A percentile compares a stretch with the other conserved stretches of the same genome.
These are phyloP conservation scores for Lentinula boryana DNA, from an alignment of 768 basidiomycete genomes.

Conservation along the genomic window DNA sequence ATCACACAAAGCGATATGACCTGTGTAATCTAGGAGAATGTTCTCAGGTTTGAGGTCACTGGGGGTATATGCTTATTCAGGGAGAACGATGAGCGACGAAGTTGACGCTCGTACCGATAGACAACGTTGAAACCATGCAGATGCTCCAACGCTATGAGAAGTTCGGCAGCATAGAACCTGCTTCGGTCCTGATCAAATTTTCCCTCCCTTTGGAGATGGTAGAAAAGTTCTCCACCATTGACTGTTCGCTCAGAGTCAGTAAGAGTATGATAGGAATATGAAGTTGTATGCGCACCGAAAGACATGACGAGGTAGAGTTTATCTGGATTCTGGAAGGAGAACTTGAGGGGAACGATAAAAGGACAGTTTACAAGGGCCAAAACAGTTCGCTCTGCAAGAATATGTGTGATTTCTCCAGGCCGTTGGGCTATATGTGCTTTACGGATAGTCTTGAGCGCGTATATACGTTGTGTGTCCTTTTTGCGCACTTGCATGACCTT, in stretches of 20 bases:
- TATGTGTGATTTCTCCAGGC: conserved; percentile 96
- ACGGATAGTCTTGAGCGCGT: conserved; percentile 96
- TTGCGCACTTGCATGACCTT: conserved; percentile 99
- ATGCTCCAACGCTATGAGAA: conserved; percentile 92
- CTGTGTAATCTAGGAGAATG: conserved; percentile 94
- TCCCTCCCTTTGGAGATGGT: conserved; percentile 94
- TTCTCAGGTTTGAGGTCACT: conserved; percentile 98
- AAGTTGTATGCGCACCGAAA: conserved; percentile 52
- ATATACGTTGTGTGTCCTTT: conserved; percentile 96
- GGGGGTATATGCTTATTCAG: conserved; percentile 1
- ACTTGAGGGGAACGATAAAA: conserved; percentile 98
- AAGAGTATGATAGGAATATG: neutral
- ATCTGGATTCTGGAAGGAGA: conserved; percentile 97
- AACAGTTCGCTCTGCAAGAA: conserved; percentile 94
- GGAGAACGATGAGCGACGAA: neutral
- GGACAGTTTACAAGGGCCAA: conserved; percentile 97
- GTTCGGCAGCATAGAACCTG: conserved; percentile 97
- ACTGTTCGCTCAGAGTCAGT: conserved; percentile 36
- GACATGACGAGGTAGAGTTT: conserved; percentile 98
- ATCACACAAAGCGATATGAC: conserved; percentile 96
- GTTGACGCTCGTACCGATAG: conserved; percentile 61
- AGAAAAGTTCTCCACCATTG: conserved; percentile 97
- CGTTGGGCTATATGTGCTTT: conserved; percentile 97
- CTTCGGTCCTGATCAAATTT: conserved; percentile 92
- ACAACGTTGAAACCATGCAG: conserved; percentile 97